These are phyloP conservation scores for Claviceps cyperi DNA, from an alignment of 2,329 filamentous ascomycete species.

Conservation along the genomic window DNA sequence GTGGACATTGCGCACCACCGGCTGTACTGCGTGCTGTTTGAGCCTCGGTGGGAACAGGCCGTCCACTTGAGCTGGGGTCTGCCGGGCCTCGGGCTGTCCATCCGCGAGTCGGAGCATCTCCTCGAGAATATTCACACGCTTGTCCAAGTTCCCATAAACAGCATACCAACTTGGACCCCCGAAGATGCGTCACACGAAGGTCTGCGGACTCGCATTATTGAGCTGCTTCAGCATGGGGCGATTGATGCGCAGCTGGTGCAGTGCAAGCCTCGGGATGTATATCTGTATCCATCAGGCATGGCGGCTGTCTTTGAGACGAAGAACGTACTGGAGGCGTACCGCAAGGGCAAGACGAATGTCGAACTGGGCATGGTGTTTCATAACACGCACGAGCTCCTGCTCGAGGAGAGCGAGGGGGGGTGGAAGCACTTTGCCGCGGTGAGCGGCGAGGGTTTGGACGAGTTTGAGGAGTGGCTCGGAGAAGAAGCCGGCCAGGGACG, in stretches of 20 bases:
- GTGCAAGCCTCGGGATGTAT: slow-evolving; percentile 24
- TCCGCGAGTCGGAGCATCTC: slow-evolving; percentile 29
- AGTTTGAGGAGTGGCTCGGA: slow-evolving; percentile 30
- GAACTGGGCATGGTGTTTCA: slow-evolving; percentile 38
- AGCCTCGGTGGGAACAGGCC: slow-evolving; percentile 19
- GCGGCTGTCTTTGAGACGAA: slow-evolving; percentile 31
- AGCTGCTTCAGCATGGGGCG: slow-evolving; percentile 27
- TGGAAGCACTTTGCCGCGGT: slow-evolving; percentile 33
- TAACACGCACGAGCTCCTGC: slow-evolving; percentile 31
- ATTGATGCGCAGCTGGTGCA: slow-evolving; percentile 15
- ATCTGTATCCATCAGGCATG: slow-evolving; percentile 37
- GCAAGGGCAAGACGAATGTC: slow-evolving; percentile 20
- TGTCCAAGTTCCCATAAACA: slow-evolving; percentile 18
- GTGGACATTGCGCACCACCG: slow-evolving; percentile 26
- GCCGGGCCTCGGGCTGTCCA: slow-evolving; percentile 30
- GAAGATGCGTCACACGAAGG: slow-evolving; percentile 22
- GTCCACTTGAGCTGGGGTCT: slow-evolving; percentile 31
- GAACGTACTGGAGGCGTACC: slow-evolving; percentile 20
- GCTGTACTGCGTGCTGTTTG: slow-evolving; percentile 30
- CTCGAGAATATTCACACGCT: slow-evolving; percentile 22
- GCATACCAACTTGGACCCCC: slow-evolving; percentile 23
- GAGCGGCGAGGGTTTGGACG: slow-evolving; percentile 25
- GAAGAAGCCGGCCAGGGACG: slow-evolving; percentile 23
- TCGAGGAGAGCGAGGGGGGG: slow-evolving; percentile 27
- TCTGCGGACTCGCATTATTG: slow-evolving; percentile 26